Evolutionary conservation across 2,329 filamentous ascomycete species (phyloP).

Genomic region (Apiospora malaysiana): DNA sequence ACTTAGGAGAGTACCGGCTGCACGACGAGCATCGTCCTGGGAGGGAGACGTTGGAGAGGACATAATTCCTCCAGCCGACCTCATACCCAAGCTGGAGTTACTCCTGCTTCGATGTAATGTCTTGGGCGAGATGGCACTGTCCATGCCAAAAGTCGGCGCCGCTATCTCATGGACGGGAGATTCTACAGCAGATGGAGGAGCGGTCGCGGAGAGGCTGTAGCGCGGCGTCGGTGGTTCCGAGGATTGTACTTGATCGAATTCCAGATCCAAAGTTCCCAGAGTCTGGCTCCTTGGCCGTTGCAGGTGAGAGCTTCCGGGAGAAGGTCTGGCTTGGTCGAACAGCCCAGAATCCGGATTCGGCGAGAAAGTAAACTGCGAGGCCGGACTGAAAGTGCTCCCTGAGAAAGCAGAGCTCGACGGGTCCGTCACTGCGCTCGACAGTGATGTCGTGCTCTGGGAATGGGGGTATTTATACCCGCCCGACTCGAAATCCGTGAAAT

Average conservation of each 20-base stretch:
- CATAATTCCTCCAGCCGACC: conserved; percentile 40
- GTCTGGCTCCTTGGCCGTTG: conserved; percentile 87
- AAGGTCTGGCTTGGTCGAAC: conserved; percentile 57
- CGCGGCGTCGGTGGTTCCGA: conserved; percentile 57
- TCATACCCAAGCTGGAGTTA: conserved; percentile 52
- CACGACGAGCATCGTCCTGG: conserved; percentile 84
- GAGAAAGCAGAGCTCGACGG: conserved; percentile 71
- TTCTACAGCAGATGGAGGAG: conserved; percentile 58
- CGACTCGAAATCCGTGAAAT: conserved; percentile 64
- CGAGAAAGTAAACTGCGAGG: conserved; percentile 76
- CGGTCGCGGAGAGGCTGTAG: conserved; percentile 52
- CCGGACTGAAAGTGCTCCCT: conserved; percentile 73
- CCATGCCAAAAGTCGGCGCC: conserved; percentile 49
- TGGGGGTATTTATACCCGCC: conserved; percentile 64
- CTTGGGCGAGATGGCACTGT: conserved; percentile 51
- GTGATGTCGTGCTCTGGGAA: conserved; percentile 70
- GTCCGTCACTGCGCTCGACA: conserved; percentile 72
- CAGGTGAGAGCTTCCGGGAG: conserved; percentile 55
- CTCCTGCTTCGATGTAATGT: conserved; percentile 59
- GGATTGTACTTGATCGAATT: conserved; percentile 53
- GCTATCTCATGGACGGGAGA: conserved; percentile 56
- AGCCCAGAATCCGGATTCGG: conserved; percentile 73
- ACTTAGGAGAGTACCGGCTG: conserved; percentile 79
- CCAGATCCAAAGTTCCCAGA: conserved; percentile 75
- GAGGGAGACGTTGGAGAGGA: conserved; percentile 68